Base-by-base conservation (phyloP, 2,329 filamentous ascomycete species). In the Chaetomium strumarium region DNA sequence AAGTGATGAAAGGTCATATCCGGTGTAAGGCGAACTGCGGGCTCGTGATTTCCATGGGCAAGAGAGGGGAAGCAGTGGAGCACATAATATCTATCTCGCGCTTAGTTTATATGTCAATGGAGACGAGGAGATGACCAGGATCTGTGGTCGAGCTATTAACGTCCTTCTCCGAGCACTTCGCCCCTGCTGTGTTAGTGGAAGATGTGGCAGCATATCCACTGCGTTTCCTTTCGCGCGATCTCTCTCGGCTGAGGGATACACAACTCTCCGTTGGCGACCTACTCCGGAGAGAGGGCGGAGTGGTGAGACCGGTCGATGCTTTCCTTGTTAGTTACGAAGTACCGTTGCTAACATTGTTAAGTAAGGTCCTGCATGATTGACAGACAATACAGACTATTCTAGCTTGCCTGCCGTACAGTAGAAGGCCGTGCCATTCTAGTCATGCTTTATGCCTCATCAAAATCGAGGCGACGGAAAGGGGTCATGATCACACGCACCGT, bases 81-180 rank as follows among this genome's bases (percentile, higher is more conserved):
- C 44, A 52, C 50, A 42, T 43, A 43, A 38, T 43, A 47, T 37
- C 31, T 37, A 24, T 24, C 24, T 24, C 38, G 20, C 13, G 20
- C 37, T 33, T 34, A 20, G 16, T 47, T 47, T 43, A 6, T 33
- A 19, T 43, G 31, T 46, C 19, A 46, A 51, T 46, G 30, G 41
- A 39, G 34, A 31, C 24, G 19, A 6, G 30, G 41, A 39, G 34
- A 31, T 16, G 19, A 6, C 6, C 24, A 24, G 7, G 24, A 7
- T 24, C 24, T 24, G 4, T 7, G 7, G 24, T 24, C 24, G 4
- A 7, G 7, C 24, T 24, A 4, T 24, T 24, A 24, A 24, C 4
- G 24, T 24, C 7, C 24, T 24, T 24, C 24, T 24, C 24, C 24
- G 24, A 24, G 24, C 24, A 24, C 4, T 24, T 24, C 24, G 24